Evolutionary conservation across 139 green algal genomes (phyloP), one percentile per base, ranked within the genome.

Genomic region (Diplosphaera chodatii): DNA sequence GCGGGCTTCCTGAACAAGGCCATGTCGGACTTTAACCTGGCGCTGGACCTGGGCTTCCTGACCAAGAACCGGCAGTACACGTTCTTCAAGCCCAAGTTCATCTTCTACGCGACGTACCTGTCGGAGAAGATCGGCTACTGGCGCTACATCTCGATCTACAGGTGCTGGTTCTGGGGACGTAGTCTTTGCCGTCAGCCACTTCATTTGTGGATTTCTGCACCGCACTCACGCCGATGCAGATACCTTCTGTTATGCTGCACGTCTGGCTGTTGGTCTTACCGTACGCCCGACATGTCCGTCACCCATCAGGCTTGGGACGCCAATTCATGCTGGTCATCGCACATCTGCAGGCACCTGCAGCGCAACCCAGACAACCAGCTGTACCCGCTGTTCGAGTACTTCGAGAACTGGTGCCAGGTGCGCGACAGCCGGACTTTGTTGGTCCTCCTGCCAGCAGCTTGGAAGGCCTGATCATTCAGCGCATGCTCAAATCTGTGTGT

Each of bases 321-420:
- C 16, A 18, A 25, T 25, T 10, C 16, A 1, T 13, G 28, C 16
- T 25, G 22, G 1, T 15, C 4, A 4, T 1, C 4, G 20, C 33
- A 25, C 4, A 1, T 10, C 4, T 22, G 63, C 72, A 64, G 90
- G 67, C 92, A 96, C 77, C 85, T 97, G 75, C 86, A 97, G 86
- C 74, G 84, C 68, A 97, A 99, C 87, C 95, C 95, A 21, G 92
- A 99, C 78, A 92, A 93, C 80, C 89, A 98, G 92, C 80, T 98
- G 69, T 99, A 99, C 87, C 96, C 96, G 10, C 87, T 99, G 70
- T 99, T 99, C 76, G 88, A 97, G 82, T 98, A 99, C 87, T 99
- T 99, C 81, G 95, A 99, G 92, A 99, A 99, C 92, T 99, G 96
- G 96, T 99, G 94, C 87, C 94, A 99, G 84, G 87, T 74, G 68